Conservation (phyloP, 1,284 basidiomycete species). For the Schizophyllum amplum region DNA sequence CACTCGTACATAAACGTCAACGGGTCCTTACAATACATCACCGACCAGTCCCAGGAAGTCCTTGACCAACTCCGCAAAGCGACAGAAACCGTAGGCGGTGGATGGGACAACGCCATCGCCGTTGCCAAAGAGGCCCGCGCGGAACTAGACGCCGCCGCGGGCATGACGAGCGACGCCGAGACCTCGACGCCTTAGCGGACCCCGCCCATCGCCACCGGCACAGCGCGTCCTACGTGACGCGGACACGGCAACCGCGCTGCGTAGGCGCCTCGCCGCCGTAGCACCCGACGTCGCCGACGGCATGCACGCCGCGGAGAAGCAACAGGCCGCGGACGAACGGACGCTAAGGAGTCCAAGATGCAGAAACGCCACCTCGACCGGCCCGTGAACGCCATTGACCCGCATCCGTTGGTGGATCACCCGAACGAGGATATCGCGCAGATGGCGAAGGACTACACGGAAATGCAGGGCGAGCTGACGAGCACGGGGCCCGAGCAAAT, state of each 20-base stretch:
- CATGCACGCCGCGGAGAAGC: conserved; percentile 11
- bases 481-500: conserved; percentile 59
- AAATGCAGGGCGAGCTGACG: conserved; percentile 71
- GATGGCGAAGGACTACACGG: conserved; percentile 71
- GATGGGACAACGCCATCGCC: conserved; percentile 51
- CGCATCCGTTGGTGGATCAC: conserved; percentile 68
- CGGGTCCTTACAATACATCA: conserved; percentile 67
- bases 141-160: conserved; percentile 23
- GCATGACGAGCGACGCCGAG: conserved; percentile 1
- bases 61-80: conserved; percentile 39
- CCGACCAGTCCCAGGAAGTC: conserved; percentile 34
- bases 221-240: conserved; percentile 44
- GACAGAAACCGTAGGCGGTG: conserved; percentile 27
- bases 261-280: conserved; percentile 41
- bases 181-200: conserved; percentile 21
- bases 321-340: conserved; percentile 6
- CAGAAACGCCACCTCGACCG: conserved; percentile 12
- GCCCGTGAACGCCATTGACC: conserved; percentile 13
- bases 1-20: conserved; percentile 93
- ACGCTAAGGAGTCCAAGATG: conserved; percentile 2
- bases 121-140: conserved; percentile 37
- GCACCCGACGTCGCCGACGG: conserved; percentile 19
- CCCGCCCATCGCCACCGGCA: conserved; percentile 31
- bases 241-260: conserved; percentile 40
- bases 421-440: conserved; percentile 60